Evolutionary conservation across 2,329 filamentous ascomycete species (phyloP), one percentile per base, ranked within the genome.

Genomic region (Trichoderma aggressivum): DNA sequence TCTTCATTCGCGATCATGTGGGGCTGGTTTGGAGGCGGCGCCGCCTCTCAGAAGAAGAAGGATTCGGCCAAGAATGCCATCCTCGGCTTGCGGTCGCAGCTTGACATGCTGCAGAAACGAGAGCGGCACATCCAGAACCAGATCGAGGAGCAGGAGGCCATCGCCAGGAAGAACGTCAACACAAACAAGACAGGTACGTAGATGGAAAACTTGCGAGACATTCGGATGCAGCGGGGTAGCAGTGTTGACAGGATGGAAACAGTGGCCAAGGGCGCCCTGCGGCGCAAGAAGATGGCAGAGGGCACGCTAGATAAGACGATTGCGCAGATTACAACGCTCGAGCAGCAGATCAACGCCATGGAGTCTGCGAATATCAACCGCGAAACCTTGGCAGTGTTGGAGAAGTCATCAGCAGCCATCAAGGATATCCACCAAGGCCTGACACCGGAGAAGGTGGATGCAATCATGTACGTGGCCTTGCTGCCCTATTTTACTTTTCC

Each of bases 311-410:
- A 97, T 75, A 94, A 98, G 83, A 98, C 95, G 1, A 88, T 89
- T 72, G 89, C 92, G 36, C 95, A 98, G 83, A 97, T 98, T 79
- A 89, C 90, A 77, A 97, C 96, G 26, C 87, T 99, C 58, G 96
- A 99, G 82, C 92, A 94, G 79, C 94, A 99, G 81, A 97, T 98
- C 79, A 96, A 96, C 81, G 91, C 93, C 72, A 98, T 99, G 85
- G 96, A 99, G 83, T 94, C 94, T 61, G 96, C 96, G 73, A 99
- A 98, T 81, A 98, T 99, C 86, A 99, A 99, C 86, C 91, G 95
- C 83, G 94, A 98, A 86, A 99, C 96, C 14, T 86, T 98, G 74
- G 89, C 91, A 75, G 95, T 94, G 8, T 98, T 99, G 94, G 91
- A 97, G 88, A 91, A 91, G 79, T 95, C 96, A 12, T 90, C 93